Evolutionary conservation across 2,329 filamentous ascomycete genomes (phyloP), one percentile per base, ranked within the genome.

Genomic region (Trichoderma atrobrunneum): DNA sequence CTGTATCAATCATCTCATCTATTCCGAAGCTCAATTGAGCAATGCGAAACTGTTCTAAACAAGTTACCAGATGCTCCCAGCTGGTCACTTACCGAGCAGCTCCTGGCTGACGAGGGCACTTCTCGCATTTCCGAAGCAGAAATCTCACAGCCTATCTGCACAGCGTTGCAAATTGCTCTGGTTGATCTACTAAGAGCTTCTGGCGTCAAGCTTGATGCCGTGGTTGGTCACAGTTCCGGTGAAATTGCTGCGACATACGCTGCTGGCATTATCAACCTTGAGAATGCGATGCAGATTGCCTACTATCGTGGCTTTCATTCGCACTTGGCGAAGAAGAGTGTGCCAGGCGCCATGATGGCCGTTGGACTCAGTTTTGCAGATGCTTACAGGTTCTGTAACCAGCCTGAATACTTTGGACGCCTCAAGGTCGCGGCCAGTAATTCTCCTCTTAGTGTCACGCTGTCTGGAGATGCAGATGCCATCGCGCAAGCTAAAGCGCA

Each of bases 221-320:
- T 77, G 14, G 71, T 76, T 16, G 76, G 76, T 6, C 76, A 78
- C 48, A 77, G 75, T 21, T 76, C 74, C 26, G 76, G 76, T 12
- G 76, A 78, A 67, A 77, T 83, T 36, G 80, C 80, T 0, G 82
- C 82, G 3, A 82, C 82, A 2, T 84, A 82, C 72, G 57, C 57
- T 24, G 57, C 57, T 18, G 57, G 57, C 1, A 61, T 61, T 5
- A 36, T 61, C 2, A 34, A 28, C 14, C 57, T 34, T 21, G 18
- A 61, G 10, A 30, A 18, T 21, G 57, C 57, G 18, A 61, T 79
- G 78, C n/a, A 77, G 62, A 71, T 72, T 32, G 71, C 76, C 21
- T 75, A 78, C 1, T 79, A 77, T 60, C 74, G 74, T 3, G 70
- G 70, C 12, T 61, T 34, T 3, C 30, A 61, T 36, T 30, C 34